Base-by-base conservation (phyloP, 169 alveolate species). In the Cytauxzoon felis region DNA sequence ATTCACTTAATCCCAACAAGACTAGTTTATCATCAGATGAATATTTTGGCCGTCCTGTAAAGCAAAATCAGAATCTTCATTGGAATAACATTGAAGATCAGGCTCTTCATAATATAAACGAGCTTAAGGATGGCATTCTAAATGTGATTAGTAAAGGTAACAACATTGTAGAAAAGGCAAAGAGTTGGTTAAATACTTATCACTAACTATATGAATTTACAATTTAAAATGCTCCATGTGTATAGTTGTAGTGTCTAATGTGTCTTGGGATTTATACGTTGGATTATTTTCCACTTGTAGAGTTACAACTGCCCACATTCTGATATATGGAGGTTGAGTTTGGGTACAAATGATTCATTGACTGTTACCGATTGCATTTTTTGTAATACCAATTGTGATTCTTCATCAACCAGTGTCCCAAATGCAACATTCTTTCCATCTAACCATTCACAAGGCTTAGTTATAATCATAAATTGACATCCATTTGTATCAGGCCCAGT, bases 401-500 rank as follows among this genome's bases (percentile, higher is more conserved):
- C 93, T 49, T 80, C 87, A 57, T 91, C 95, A 43, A 82, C 50
- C 47, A 83, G 81, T 62, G 89, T 91, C 24, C 98, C 98, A 80
- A 95, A 95, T 23, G 94, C 98, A 30, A 94, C 98, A 57, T 97
- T 96, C 88, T 93, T 94, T 27, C 95, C 95, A 82, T 97, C 98
- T 33, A 97, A 83, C 98, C 98, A 95, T 56, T 93, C 95, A 68
- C 98, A 91, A 63, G 90, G 78, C 64, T 80, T 92, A 42, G 97
- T 92, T n/a, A 98, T 95, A 54, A 97, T 92, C 86, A 94, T 93
- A 88, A 97, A 97, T 81, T 95, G 98, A 48, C 97, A 93, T 23
- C 98, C 98, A 69, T 94, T 93, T 42, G 97, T 91, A 69, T 93
- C 90, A 24, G 95, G 95, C 1, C 98, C 98, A 42, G 92, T 93